Conservation (phyloP, 306 rosid genomes). For the Castanospermum australe region DNA sequence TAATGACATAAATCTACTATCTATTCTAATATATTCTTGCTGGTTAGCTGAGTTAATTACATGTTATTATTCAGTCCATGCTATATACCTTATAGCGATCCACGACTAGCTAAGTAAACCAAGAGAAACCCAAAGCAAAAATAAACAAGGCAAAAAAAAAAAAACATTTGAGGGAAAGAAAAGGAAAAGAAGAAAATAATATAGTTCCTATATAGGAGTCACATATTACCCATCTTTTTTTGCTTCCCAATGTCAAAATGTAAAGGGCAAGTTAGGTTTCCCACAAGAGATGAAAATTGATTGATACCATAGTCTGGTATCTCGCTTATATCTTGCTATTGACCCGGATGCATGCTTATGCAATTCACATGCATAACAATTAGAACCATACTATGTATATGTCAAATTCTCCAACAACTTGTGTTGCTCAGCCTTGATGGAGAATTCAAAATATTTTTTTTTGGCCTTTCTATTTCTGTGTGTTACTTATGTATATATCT, state of each 20-base stretch:
- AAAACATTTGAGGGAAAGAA: neutral
- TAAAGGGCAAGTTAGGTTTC: slow-evolving; percentile 39
- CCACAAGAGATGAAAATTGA: slow-evolving; percentile 19
- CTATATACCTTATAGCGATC: neutral
- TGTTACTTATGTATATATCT: neutral
- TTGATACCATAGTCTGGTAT: slow-evolving; percentile 24
- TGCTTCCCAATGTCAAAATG: slow-evolving; percentile 6
- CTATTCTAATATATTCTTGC: slow-evolving; percentile 20
- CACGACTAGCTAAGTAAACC: slow-evolving; percentile 13
- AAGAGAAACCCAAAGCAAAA: neutral
- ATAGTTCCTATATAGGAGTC: neutral
- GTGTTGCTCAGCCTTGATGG: neutral
- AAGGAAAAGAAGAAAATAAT: neutral
- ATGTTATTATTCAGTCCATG: slow-evolving; percentile 18
- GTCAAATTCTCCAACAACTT: neutral
- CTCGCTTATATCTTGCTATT: neutral
- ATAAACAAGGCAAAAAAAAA: neutral
- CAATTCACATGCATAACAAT: slow-evolving; percentile 16
- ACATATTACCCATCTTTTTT: slow-evolving; percentile 15
- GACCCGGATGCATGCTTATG: slow-evolving; percentile 20
- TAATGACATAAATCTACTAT: slow-evolving; percentile 37
- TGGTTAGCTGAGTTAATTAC: slow-evolving; percentile 29
- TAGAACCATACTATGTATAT: neutral
- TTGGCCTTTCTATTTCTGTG: neutral
- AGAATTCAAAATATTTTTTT: neutral